Percentiles rank a stretch among this genome's conserved stretches.
Evolutionary conservation across 208 protist species (phyloP).

Genomic region (Porcisia hertigi): DNA sequence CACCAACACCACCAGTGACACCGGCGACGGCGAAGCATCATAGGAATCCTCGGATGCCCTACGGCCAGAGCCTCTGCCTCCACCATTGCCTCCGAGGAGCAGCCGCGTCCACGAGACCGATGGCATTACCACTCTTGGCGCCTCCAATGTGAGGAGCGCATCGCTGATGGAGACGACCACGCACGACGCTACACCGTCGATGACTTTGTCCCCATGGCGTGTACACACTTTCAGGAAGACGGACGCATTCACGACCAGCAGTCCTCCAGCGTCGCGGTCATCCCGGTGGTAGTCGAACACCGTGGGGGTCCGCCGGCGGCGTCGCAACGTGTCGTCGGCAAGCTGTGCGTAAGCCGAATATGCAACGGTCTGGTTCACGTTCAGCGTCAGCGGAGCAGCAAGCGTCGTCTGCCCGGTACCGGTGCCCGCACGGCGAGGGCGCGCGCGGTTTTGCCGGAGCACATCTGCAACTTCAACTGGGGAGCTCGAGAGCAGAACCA

Average conservation of each 20-base stretch:
- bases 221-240: constrained; percentile 78
- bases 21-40: constrained; percentile 6
- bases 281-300: constrained; percentile 61
- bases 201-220: constrained; percentile 1
- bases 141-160: constrained; percentile 73
- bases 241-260: constrained; percentile 72
- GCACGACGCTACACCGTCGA: constrained; percentile 28
- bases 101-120: constrained; percentile 22
- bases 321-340: constrained; percentile 64
- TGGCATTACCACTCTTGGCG: constrained; percentile 17
- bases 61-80: neutral
- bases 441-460: constrained; percentile 23
- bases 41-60: neutral
- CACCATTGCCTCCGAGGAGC: constrained; percentile 9
- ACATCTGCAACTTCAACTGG: constrained; percentile 34
- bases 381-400: constrained; percentile 34
- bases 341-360: constrained; percentile 67
- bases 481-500: constrained; percentile 55
- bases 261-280: constrained; percentile 36
- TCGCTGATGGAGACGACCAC: constrained; percentile 77
- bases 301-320: constrained; percentile 41
- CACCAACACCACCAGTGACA: constrained; percentile 13
- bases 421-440: neutral
- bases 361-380: constrained; percentile 43
- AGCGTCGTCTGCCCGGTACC: neutral